Evolutionary conservation across 129 eudicot genomes (phyloP).

Genomic region (Chrysanthemum lavandulifolium): DNA sequence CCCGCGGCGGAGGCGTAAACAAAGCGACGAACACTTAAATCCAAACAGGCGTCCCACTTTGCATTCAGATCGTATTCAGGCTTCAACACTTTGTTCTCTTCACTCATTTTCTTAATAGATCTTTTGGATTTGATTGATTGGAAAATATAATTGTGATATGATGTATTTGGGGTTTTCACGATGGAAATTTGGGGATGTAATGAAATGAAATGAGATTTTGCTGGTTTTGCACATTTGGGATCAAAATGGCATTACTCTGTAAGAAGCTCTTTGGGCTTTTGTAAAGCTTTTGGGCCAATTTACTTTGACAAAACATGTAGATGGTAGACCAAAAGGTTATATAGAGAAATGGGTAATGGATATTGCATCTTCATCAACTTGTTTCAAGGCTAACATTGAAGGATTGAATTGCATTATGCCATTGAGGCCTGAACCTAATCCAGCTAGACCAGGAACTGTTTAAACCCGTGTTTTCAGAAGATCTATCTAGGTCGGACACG

Average conservation of each 20-base stretch:
- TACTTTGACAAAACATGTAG: too few relatives aligned
- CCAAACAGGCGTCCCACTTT: constrained; percentile 89
- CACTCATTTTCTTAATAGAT: constrained; percentile 46
- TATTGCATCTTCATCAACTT: too few relatives aligned
- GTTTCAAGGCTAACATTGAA: too few relatives aligned
- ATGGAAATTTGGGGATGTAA: not conserved
- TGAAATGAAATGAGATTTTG: constrained; percentile 14
- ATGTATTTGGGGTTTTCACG: constrained; percentile 27
- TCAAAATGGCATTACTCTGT: constrained; percentile 18
- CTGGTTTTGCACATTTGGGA: not conserved
- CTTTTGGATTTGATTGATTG: constrained; percentile 2
- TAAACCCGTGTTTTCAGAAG: too few relatives aligned
- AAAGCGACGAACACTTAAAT: constrained; percentile 88
- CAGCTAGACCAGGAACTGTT: too few relatives aligned
- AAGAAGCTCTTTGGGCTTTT: constrained; percentile 1
- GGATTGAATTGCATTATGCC: too few relatives aligned
- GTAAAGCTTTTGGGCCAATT: not conserved
- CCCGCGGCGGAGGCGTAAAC: constrained; percentile 77
- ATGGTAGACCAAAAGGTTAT: too few relatives aligned
- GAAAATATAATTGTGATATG: not conserved
- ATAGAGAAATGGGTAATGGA: too few relatives aligned
- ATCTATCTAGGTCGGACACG: too few relatives aligned
- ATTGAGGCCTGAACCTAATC: too few relatives aligned
- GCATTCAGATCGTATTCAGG: constrained; percentile 71
- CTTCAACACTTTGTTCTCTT: constrained; percentile 52